Evolutionary conservation across 352 stramenopile genomes (phyloP).

Genomic region (Pseudoperonospora humuli): DNA sequence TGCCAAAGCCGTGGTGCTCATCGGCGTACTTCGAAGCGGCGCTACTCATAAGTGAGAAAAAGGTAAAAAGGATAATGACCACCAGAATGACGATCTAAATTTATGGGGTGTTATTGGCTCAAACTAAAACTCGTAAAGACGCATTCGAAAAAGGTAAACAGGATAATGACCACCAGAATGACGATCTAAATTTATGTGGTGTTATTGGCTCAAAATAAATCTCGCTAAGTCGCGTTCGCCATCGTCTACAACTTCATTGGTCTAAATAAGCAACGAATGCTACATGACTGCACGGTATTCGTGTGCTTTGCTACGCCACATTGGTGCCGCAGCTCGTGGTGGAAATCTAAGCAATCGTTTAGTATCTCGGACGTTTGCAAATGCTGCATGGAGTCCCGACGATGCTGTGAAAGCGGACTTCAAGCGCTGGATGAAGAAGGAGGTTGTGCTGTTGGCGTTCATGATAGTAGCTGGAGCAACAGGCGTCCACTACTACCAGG

Average conservation of each 20-base stretch:
- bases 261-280: too few relatives aligned
- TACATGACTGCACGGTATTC: slow-evolving; percentile 12
- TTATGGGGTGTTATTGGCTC: too few relatives aligned
- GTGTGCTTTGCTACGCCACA: slow-evolving; percentile 8
- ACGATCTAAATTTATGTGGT: too few relatives aligned
- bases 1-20: slow-evolving; percentile 79
- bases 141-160: too few relatives aligned
- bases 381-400: slow-evolving; percentile 18
- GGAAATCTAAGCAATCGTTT: neutral
- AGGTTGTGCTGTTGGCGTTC: slow-evolving; percentile 35
- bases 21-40: slow-evolving; percentile 50
- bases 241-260: slow-evolving; percentile 12
- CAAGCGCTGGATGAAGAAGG: slow-evolving; percentile 43
- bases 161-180: too few relatives aligned
- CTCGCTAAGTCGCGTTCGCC: too few relatives aligned
- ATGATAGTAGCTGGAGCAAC: slow-evolving; percentile 39
- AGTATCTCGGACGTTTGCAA: slow-evolving; percentile 12
- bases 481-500: slow-evolving; percentile 65
- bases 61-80: too few relatives aligned
- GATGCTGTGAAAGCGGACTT: slow-evolving; percentile 62
- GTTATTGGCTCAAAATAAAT: too few relatives aligned
- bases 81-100: too few relatives aligned
- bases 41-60: slow-evolving; percentile 49
- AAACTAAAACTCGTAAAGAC: too few relatives aligned
- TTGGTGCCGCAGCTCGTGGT: neutral